Base-by-base conservation (phyloP, 495 filamentous ascomycete genomes). In the Lophiostoma macrostomum region DNA sequence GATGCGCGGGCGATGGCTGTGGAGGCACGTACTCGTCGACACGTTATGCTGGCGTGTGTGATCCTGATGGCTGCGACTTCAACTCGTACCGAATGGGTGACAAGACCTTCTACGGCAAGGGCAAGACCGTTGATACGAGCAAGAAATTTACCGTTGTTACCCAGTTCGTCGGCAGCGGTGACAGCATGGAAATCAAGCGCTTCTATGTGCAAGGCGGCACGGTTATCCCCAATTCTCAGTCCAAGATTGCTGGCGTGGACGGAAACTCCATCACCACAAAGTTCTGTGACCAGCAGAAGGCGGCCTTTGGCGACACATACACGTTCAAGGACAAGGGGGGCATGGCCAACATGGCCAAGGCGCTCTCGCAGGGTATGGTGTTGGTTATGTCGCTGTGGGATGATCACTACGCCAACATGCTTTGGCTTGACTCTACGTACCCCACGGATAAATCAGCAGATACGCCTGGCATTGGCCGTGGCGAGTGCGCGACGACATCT, bases 331-430 rank as follows among this genome's bases (percentile, higher is more conserved):
- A 65, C 47, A 80, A 83, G 65, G 86, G 86, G 31, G 86, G 84
- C 27, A 63, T 84, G 41, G 53, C 57, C 19, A 67, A 71, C 45
- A 83, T 89, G 75, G 74, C 80, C 47, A 61, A 71, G 27, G 81
- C 75, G 19, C 64, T 88, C 19, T 66, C 60, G 13, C 38, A 73
- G 20, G 80, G 77, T 54, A 85, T 88, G 82, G 86, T 87, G 39
- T 76, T 90, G n/a, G 84, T 86, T 67, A 77, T 90, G 79, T 83
- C 79, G 61, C 65, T 90, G 66, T 90, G 86, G 86, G 84, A 88
- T 64, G 86, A 90, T 72, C 80, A 90, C 72, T 70, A 76, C 23
- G 71, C 76, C 71, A 78, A 87, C 74, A 91, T 91, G 88, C 77
- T 86, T 59, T 91, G 88, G 88, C 82, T 93, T 23, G 53, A 57